Base-by-base conservation (phyloP, 108 stramenopile genomes). In the Asterionellopsis glacialis region DNA sequence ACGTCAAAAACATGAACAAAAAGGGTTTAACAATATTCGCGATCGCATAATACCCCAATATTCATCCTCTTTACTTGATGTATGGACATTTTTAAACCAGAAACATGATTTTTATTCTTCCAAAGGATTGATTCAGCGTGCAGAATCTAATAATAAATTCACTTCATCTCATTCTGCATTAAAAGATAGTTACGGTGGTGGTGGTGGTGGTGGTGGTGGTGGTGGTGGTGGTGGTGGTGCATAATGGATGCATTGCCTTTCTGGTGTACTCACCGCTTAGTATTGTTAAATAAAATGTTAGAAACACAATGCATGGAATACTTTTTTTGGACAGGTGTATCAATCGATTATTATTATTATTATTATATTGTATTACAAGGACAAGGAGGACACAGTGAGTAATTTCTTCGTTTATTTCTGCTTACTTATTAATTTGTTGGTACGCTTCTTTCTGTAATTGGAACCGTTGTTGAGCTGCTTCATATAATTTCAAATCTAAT, bases 21-120 rank as follows among this genome's bases (percentile, higher is more conserved):
- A 75, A 23, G 80, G 84, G 48, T 68, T 73, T 19, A 53, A 27
- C 15, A 84, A 69, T 60, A 74, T 93, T 0, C n/a, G 22, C 24
- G 53, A 63, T 2, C 66, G 68, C 14, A 70, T 88, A n/a, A 65
- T 74, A 16, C 40, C 28, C 45, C 53, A 73, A 49, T 85, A 82
- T 45, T 33, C 33, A 33, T 63, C 47, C 0, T 82, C 84, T 16
- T 16, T 93, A 48, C 16, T 47, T 21, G 69, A 62, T 10, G 78
- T 93, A 13, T 86, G 70, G 63, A 56, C 39, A 39, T 93, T 93
- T 67, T 33, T 93, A 41, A 79, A 67, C 23, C 57, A 41, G 0
- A 68, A 86, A 7, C 91, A 93, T 67, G 70, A 84, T n/a, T 73
- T 93, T 59, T 90, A 90, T 53, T 62, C 84, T 11, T 84, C 91